Conservation (phyloP, 768 basidiomycete genomes). For the Cystofilobasidium ferigula region DNA sequence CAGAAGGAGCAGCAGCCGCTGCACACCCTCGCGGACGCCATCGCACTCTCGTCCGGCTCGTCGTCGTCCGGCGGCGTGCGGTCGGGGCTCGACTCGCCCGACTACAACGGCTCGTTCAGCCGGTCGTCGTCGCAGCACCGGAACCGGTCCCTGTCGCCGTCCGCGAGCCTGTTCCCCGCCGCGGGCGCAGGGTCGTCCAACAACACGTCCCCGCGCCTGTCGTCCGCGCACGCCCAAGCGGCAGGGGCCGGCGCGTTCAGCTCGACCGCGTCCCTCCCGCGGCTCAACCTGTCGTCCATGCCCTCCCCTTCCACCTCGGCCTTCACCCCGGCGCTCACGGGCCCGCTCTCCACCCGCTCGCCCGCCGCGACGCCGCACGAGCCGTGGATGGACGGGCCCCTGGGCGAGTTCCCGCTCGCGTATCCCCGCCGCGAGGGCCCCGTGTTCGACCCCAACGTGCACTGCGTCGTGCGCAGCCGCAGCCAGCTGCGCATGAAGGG, state of each 20-base stretch:
- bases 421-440: slow-evolving; percentile 14
- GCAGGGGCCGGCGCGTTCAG: neutral
- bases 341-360: slow-evolving; percentile 13
- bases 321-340: too few species aligned
- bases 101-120: neutral
- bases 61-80: neutral
- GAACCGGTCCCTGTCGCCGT: neutral
- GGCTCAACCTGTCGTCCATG: neutral
- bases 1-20: neutral
- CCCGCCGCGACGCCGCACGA: slow-evolving; percentile 13
- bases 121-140: neutral
- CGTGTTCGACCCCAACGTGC: slow-evolving; percentile 14
- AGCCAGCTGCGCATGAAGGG: slow-evolving; percentile 2
- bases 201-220: slow-evolving; percentile 11
- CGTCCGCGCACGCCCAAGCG: neutral
- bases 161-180: too few species aligned
- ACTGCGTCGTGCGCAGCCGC: neutral
- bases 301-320: slow-evolving; percentile 11
- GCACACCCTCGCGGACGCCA: neutral
- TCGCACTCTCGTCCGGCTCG: neutral
- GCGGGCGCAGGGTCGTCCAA: too few species aligned
- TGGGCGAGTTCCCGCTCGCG: slow-evolving; percentile 23
- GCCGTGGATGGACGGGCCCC: slow-evolving; percentile 27
- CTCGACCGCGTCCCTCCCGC: neutral
- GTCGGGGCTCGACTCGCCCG: neutral